A percentile compares a stretch with the other conserved stretches of the same genome.
phyloP scores from a whole-genome alignment of 2,329 filamentous ascomycete species.

The Neonectria ditissima region DNA sequence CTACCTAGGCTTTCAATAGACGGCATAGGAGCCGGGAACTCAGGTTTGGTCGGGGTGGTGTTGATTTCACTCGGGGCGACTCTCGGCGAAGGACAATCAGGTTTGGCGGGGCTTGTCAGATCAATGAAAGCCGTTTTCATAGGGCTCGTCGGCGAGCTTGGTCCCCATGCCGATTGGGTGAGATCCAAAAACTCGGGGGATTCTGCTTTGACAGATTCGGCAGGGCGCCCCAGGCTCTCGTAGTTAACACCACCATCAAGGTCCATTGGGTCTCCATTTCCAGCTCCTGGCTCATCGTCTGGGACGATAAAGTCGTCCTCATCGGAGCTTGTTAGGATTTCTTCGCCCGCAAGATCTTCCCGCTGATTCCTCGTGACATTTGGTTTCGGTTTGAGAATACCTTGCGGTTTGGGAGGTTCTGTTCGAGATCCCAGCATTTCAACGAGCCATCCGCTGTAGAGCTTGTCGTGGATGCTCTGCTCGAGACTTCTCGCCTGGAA shows the following conservation, averaged over 20 bases:
- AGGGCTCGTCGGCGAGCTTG: conserved; percentile 3
- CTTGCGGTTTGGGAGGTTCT: conserved; percentile 53
- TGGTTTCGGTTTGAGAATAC: conserved; percentile 34
- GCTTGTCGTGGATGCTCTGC: conserved; percentile 70
- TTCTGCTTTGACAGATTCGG: conserved; percentile 37
- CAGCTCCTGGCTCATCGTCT: conserved; percentile 34
- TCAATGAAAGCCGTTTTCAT: conserved; percentile 37
- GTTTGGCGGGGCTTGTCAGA: conserved; percentile 41
- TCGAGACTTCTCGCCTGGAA: conserved; percentile 71
- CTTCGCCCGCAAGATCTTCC: conserved; percentile 53
- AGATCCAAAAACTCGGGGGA: conserved; percentile 45
- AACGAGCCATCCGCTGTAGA: conserved; percentile 65
- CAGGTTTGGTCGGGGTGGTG: not conserved
- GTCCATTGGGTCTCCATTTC: conserved; percentile 18
- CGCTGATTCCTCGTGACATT: conserved; percentile 7
- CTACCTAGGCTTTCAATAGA: conserved; percentile 39
- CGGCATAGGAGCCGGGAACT: conserved; percentile 25
- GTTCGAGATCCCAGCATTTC: conserved; percentile 56
- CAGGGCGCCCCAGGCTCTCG: not conserved
- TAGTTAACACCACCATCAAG: conserved; percentile 8
- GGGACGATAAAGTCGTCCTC: conserved; percentile 64
- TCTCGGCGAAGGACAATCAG: not conserved
- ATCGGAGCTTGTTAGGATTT: conserved; percentile 64
- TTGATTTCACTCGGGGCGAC: not conserved
- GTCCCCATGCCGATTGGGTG: conserved; percentile 43